A percentile compares a stretch with the other conserved stretches of the same genome.
phyloP scores from a whole-genome alignment of 2,329 filamentous ascomycete genomes.

The Penicillium sp. region DNA sequence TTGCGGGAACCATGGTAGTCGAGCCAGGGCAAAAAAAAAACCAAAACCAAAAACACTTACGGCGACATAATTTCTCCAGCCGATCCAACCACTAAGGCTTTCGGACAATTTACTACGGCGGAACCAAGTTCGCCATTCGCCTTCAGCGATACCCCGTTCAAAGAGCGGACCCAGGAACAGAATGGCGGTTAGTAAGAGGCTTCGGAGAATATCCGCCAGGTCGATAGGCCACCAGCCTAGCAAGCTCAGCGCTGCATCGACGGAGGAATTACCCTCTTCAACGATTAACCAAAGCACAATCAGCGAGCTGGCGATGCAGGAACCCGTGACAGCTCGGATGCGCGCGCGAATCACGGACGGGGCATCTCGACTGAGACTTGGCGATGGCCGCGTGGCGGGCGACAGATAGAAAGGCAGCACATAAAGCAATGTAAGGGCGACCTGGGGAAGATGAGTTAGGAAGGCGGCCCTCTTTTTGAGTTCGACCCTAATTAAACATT shows the following conservation, averaged over 20 bases:
- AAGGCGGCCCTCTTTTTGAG: not conserved
- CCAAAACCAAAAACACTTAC: constrained; percentile 56
- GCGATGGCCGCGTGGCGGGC: constrained; percentile 75
- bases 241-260: constrained; percentile 64
- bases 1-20: not conserved
- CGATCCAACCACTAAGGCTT: constrained; percentile 73
- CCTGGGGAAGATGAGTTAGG: constrained; percentile 47
- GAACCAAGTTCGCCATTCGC: constrained; percentile 69
- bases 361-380: constrained; percentile 79
- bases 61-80: constrained; percentile 84
- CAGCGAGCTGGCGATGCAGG: constrained; percentile 70
- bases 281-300: constrained; percentile 70
- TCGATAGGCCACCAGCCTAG: constrained; percentile 83
- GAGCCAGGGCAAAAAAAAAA: not conserved
- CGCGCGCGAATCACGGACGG: constrained; percentile 87
- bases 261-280: constrained; percentile 54
- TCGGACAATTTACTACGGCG: constrained; percentile 60
- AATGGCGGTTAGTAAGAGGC: constrained; percentile 72
- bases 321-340: constrained; percentile 77
- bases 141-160: constrained; percentile 75
- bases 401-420: constrained; percentile 90
- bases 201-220: constrained; percentile 64
- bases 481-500: not conserved
- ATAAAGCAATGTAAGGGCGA: constrained; percentile 85
- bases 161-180: constrained; percentile 86